Conservation (phyloP, 2,329 filamentous ascomycete genomes). For the Aspergillus sojae region DNA sequence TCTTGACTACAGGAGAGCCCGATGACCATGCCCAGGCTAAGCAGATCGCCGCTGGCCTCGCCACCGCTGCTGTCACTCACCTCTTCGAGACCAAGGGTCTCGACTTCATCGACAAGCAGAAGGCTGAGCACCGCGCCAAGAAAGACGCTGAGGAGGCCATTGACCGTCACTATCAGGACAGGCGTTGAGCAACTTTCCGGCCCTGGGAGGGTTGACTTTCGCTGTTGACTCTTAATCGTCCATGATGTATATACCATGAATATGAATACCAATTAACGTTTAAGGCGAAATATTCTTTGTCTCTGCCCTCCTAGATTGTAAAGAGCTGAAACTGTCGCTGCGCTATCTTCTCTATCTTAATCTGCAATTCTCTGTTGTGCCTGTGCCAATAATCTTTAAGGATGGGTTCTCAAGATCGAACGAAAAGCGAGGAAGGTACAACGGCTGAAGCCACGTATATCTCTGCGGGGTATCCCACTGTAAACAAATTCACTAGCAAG, state of each 20-base stretch:
- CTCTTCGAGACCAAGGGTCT: not conserved
- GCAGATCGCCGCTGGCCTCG: not conserved
- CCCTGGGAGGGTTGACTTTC: not conserved
- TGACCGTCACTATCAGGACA: not conserved
- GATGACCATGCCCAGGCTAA: not conserved
- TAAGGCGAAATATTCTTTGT: not conserved
- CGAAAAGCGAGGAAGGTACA: too few species aligned
- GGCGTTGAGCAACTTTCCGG: too few species aligned
- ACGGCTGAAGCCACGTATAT: too few species aligned
- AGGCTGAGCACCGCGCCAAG: too few species aligned
- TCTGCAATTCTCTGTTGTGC: not conserved
- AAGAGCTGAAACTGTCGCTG: too few species aligned
- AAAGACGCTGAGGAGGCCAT: not conserved
- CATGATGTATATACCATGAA: not conserved
- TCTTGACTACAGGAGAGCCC: not conserved
- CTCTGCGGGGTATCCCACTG: too few species aligned
- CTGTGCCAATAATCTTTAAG: not conserved
- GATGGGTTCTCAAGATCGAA: fast-evolving
- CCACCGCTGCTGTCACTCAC: not conserved
- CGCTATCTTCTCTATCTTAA: too few species aligned
- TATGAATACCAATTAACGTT: not conserved
- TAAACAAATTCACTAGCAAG: too few species aligned
- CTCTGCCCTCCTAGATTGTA: not conserved
- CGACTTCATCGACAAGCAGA: not conserved
- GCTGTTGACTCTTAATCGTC: not conserved